These are phyloP conservation scores for Solanum clarkiae DNA, from an alignment of 257 asterid genomes.

Conservation along the genomic window DNA sequence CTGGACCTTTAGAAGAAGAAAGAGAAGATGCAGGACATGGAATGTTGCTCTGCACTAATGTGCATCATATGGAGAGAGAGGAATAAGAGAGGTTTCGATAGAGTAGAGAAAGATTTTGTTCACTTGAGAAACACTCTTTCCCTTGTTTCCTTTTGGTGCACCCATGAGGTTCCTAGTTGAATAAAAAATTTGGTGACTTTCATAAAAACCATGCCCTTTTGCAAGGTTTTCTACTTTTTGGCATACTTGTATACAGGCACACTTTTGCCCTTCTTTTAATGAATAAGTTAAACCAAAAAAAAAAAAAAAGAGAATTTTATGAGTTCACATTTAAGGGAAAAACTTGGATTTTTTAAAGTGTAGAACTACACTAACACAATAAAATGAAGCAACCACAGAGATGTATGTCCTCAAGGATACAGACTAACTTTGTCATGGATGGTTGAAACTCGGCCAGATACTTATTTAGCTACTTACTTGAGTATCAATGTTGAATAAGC, in stretches of 20 bases:
- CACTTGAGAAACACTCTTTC: not conserved
- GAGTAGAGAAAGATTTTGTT: not conserved
- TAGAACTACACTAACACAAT: not conserved
- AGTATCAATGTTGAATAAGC: slow-evolving; percentile 85
- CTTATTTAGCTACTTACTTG: slow-evolving; percentile 52
- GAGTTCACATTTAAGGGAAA: not conserved
- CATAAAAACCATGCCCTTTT: not conserved
- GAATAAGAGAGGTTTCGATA: not conserved
- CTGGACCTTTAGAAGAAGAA: not conserved
- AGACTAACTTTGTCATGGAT: not conserved
- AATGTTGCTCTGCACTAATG: not conserved
- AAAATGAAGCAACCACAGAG: not conserved
- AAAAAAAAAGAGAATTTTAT: not conserved
- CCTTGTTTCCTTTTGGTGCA: not conserved
- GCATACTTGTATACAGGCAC: not conserved
- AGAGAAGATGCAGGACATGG: not conserved
- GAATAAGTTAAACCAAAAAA: not conserved
- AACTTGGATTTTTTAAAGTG: not conserved
- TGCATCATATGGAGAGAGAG: not conserved
- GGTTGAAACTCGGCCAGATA: not conserved
- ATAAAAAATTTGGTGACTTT: not conserved
- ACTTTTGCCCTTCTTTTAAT: not conserved
- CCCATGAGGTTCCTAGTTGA: not conserved
- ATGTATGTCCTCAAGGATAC: not conserved
- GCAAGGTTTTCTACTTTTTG: not conserved